Evolutionary conservation across 345 rosid species (phyloP).

Genomic region (Hypericum perforatum): DNA sequence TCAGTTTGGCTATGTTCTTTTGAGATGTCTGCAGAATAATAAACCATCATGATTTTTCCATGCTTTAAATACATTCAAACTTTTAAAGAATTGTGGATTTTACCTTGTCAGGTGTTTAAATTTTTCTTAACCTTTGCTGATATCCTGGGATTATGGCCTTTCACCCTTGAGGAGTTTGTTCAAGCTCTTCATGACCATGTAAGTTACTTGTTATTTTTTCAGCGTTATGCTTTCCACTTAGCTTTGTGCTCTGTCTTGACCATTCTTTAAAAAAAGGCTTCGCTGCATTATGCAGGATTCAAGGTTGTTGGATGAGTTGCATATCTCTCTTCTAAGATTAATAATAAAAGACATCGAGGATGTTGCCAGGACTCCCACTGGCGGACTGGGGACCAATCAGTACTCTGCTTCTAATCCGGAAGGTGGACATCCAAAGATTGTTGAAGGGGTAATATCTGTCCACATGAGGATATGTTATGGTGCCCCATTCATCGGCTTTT

Average conservation of each 20-base stretch:
- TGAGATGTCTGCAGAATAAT: too few species aligned
- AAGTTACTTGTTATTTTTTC: slow-evolving; percentile 17
- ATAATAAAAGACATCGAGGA: slow-evolving; percentile 83
- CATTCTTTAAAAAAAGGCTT: slow-evolving; percentile 12
- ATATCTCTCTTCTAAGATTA: slow-evolving; percentile 53
- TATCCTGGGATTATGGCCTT: slow-evolving; percentile 84
- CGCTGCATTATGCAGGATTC: slow-evolving; percentile 45
- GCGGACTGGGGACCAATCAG: slow-evolving; percentile 54
- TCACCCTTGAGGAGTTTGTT: slow-evolving; percentile 79
- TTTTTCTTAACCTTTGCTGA: slow-evolving; percentile 77
- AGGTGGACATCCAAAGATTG: slow-evolving; percentile 81
- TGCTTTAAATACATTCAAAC: too few species aligned
- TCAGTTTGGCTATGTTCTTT: too few species aligned
- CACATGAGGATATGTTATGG: slow-evolving; percentile 1
- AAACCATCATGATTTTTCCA: too few species aligned
- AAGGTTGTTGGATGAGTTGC: slow-evolving; percentile 73
- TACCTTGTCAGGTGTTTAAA: slow-evolving; percentile 61
- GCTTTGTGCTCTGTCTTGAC: background rate
- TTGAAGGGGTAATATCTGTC: slow-evolving; percentile 61
- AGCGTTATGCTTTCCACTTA: background rate
- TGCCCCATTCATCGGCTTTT: background rate
- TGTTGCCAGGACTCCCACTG: slow-evolving; percentile 48
- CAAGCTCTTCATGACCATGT: slow-evolving; percentile 89
- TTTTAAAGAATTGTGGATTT: slow-evolving; percentile 2
- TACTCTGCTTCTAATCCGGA: slow-evolving; percentile 57